Evolutionary conservation across 2,329 filamentous ascomycete species (phyloP), one percentile per base, ranked within the genome.

Genomic region (Huntiella moniliformis): DNA sequence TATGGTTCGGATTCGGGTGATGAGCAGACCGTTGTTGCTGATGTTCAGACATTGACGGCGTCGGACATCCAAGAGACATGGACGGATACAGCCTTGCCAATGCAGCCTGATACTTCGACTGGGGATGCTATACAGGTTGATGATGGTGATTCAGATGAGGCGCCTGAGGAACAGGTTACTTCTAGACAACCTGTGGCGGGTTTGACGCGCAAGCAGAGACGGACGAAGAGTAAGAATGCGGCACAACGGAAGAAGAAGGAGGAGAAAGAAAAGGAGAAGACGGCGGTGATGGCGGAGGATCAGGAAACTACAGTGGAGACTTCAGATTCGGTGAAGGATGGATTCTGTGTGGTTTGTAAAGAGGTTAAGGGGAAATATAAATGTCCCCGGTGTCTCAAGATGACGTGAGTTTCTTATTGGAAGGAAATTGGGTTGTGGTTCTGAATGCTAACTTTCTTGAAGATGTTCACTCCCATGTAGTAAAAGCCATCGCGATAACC

Each of bases 401-500:
- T 68, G 50, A 78, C 75, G 75, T 79, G 61, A 55, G 73, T 60
- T 16, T 32, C 4, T 42, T 15, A 8, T 12, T 42, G n/a, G 5
- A 38, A 10, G 22, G 12, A 12, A 16, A 36, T 16, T 44, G 16
- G 10, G 12, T 16, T 38, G 8, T 1, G 15, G 2, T 17, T 28
- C 8, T 16, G 32, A 18, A 28, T 38, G 7, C 51, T 54, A 37
- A 52, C 43, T 40, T 38, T 33, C 18, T 4, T 42, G 32, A 52
- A 76, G 73, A 54, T 79, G 74, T 55, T 78, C 73, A 1, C 64
- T 78, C 36, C 56, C 64, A 15, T 79, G 74, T 57, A 73, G 65
- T 50, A 71, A 64, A 52, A 53, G 60, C 40, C 71, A 74, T 55
- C 66, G 65, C 35, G 63, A 67, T 38, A 67, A 64, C 45, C 66